Percentiles rank a stretch among this genome's conserved stretches.
These are phyloP conservation scores for Trichoderma koningii DNA, from an alignment of 2,329 filamentous ascomycete species.

Conservation along the genomic window DNA sequence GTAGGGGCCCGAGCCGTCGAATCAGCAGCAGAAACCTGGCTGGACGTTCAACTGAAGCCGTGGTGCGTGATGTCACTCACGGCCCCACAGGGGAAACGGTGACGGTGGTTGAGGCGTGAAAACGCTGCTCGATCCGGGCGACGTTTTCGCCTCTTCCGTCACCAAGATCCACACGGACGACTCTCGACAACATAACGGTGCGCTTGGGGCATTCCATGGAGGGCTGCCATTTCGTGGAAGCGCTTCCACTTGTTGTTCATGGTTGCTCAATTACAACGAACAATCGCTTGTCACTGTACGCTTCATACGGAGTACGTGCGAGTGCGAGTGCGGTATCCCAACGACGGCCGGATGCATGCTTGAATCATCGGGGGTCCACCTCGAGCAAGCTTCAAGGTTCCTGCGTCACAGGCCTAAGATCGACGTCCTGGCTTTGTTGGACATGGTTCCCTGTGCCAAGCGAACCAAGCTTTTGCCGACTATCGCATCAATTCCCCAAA, in stretches of 20 bases:
- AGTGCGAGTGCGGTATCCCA: too few species aligned
- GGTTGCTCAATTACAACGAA: background rate
- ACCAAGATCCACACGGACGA: slow-evolving; percentile 36
- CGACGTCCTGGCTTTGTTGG: slow-evolving; percentile 5
- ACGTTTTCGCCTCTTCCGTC: slow-evolving; percentile 27
- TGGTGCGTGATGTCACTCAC: slow-evolving; percentile 24
- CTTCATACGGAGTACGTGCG: background rate
- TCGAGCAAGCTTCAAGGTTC: slow-evolving; percentile 8
- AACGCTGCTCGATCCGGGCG: slow-evolving; percentile 23
- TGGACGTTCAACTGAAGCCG: background rate
- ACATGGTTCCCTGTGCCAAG: slow-evolving; percentile 15
- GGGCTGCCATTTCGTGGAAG: background rate
- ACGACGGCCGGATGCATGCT: background rate
- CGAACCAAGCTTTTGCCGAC: slow-evolving; percentile 21
- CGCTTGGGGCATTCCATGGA: background rate
- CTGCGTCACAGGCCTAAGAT: slow-evolving; percentile 21
- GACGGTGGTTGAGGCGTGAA: background rate
- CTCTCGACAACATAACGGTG: background rate
- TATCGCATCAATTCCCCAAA: slow-evolving; percentile 2
- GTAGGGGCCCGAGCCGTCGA: slow-evolving; percentile 2
- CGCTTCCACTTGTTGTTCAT: background rate
- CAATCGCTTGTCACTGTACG: background rate
- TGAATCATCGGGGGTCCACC: slow-evolving; percentile 16
- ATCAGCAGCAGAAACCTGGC: slow-evolving; percentile 5
- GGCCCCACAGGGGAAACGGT: slow-evolving; percentile 25